These are phyloP conservation scores for Trichoderma cornu-damae DNA, from an alignment of 2,329 filamentous ascomycete species.

Conservation along the genomic window DNA sequence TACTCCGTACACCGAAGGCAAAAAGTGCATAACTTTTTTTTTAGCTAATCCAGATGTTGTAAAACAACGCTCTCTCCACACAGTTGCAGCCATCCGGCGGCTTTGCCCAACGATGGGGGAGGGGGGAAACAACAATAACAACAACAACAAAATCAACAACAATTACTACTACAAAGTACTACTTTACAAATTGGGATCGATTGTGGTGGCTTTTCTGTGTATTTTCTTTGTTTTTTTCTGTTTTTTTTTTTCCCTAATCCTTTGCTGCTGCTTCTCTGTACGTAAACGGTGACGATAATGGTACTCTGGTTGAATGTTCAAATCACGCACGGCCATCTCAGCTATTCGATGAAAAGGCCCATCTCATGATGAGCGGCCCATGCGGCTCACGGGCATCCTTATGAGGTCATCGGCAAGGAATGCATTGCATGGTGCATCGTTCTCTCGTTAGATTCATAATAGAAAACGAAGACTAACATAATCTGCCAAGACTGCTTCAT, in stretches of 20 bases:
- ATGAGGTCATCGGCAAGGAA: too few relatives aligned
- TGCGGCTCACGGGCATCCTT: background rate
- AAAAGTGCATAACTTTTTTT: background rate
- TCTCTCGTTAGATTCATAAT: background rate
- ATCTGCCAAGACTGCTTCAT: too few relatives aligned
- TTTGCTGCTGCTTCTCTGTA: background rate
- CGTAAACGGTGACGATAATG: background rate
- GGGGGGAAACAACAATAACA: too few relatives aligned
- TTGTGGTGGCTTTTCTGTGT: too few relatives aligned
- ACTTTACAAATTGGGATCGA: background rate
- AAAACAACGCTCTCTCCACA: background rate
- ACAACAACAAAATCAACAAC: too few relatives aligned
- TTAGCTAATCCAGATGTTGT: background rate
- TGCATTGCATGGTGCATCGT: background rate
- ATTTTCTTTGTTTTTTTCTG: background rate
- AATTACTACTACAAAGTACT: background rate
- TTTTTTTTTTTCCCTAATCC: background rate
- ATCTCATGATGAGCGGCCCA: background rate
- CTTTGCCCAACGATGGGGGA: background rate
- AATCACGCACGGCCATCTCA: too few relatives aligned
- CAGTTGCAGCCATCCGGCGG: background rate
- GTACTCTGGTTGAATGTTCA: too few relatives aligned
- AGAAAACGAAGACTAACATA: too few relatives aligned
- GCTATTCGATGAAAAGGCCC: too few relatives aligned
- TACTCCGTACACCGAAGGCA: slow-evolving; percentile 3